Conservation (phyloP, 1,284 basidiomycete genomes). For the Megacollybia platyphylla region DNA sequence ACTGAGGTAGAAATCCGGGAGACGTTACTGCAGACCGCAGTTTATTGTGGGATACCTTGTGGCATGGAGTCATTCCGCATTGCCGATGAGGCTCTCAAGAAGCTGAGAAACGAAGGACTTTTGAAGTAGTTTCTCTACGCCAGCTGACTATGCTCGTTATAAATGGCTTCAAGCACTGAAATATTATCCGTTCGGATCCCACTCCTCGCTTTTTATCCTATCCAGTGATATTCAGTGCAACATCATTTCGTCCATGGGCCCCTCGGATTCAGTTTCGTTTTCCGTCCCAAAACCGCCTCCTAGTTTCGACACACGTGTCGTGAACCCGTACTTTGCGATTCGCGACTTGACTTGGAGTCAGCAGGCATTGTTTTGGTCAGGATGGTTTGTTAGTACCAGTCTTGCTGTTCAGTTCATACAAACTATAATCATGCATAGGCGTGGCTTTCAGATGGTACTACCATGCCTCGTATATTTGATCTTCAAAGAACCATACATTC, state of each 20-base stretch:
- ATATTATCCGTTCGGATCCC: not conserved
- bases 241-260: not conserved
- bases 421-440: constrained; percentile 3
- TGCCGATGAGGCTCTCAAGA: constrained; percentile 21
- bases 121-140: not conserved
- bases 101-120: constrained; percentile 21
- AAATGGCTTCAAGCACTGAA: not conserved
- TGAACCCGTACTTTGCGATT: constrained; percentile 6
- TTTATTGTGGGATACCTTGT: constrained; percentile 26
- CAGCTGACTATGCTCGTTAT: not conserved
- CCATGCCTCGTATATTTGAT: not conserved
- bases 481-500: not conserved
- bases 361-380: constrained; percentile 8
- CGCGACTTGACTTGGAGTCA: constrained; percentile 3
- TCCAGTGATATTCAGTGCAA: too few species aligned
- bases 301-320: not conserved
- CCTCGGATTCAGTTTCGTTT: not conserved
- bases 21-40: constrained; percentile 23
- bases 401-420: not conserved
- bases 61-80: constrained; percentile 26
- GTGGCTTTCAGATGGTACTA: constrained; percentile 7
- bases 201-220: not conserved
- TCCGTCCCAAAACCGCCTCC: not conserved
- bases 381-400: constrained; percentile 7
- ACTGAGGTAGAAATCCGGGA: constrained; percentile 26